phyloP scores from a whole-genome alignment of 768 basidiomycete species.

The Termitomyces sp. region DNA sequence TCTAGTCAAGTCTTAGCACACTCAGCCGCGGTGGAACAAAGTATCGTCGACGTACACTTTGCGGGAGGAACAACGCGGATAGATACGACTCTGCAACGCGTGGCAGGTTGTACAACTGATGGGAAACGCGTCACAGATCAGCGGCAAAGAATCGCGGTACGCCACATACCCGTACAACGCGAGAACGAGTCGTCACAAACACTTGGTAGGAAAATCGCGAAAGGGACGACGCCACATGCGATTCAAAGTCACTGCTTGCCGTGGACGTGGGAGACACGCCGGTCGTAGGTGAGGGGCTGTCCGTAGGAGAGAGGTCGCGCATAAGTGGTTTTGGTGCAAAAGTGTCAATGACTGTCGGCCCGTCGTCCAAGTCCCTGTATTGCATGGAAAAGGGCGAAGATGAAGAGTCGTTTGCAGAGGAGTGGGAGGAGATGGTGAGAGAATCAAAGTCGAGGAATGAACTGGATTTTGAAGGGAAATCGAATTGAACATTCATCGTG shows the following conservation, averaged over 20 bases:
- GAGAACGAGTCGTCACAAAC: conserved; percentile 48
- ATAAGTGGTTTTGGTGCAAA: conserved; percentile 25
- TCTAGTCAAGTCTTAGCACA: no score
- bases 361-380: conserved; percentile 10
- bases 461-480: conserved; percentile 15
- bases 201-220: conserved; percentile 26
- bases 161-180: conserved; percentile 49
- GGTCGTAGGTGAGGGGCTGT: conserved; percentile 4
- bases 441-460: conserved; percentile 7
- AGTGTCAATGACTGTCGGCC: conserved; percentile 16
- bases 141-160: conserved; percentile 9
- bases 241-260: conserved; percentile 25
- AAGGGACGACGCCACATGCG: conserved; percentile 17
- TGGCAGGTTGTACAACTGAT: conserved; percentile 38
- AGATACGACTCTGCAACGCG: conserved; percentile 31
- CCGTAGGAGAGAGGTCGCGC: conserved; percentile 22
- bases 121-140: conserved; percentile 8
- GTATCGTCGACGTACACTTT: conserved; percentile 26
- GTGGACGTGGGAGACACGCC: conserved; percentile 22
- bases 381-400: conserved; percentile 10
- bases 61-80: conserved; percentile 35
- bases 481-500: conserved; percentile 18
- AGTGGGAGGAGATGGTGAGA: conserved; percentile 1
- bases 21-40: conserved; percentile 15
- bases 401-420: background rate